phyloP scores from a whole-genome alignment of 2,329 filamentous ascomycete genomes.

The Alternaria gaisen region DNA sequence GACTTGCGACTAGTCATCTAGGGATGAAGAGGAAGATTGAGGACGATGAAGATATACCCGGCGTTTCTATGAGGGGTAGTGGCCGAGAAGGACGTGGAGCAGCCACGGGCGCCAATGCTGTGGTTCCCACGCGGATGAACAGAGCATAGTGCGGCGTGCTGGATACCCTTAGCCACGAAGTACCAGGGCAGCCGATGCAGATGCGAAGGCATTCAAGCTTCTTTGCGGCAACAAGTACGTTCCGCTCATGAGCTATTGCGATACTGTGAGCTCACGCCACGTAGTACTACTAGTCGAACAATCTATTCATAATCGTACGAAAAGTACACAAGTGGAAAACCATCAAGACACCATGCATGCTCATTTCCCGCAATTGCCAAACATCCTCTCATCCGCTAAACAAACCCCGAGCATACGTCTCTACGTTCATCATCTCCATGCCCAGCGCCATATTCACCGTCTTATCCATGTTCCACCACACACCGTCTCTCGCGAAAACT shows the following conservation, averaged over 20 bases:
- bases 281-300: constrained; percentile 18
- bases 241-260: neutral
- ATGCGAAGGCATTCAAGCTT: neutral
- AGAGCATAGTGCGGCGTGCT: neutral
- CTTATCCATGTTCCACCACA: constrained; percentile 64
- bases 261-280: constrained; percentile 18
- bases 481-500: constrained; percentile 68
- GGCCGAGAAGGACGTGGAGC: constrained; percentile 15
- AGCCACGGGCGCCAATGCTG: constrained; percentile 35
- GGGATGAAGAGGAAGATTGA: constrained; percentile 22
- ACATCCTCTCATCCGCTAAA: neutral
- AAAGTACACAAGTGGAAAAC: neutral
- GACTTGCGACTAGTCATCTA: constrained; percentile 4
- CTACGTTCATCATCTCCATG: constrained; percentile 57
- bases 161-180: neutral
- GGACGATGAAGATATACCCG: constrained; percentile 27
- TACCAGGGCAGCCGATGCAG: neutral
- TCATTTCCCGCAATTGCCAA: neutral
- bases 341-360: neutral
- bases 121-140: constrained; percentile 21
- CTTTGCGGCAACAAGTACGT: constrained; percentile 1
- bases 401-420: constrained; percentile 46
- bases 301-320: neutral
- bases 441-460: constrained; percentile 64
- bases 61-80: constrained; percentile 17